Evolutionary conservation across 495 filamentous ascomycete species (phyloP).

Genomic region (Oidiodendron maius): DNA sequence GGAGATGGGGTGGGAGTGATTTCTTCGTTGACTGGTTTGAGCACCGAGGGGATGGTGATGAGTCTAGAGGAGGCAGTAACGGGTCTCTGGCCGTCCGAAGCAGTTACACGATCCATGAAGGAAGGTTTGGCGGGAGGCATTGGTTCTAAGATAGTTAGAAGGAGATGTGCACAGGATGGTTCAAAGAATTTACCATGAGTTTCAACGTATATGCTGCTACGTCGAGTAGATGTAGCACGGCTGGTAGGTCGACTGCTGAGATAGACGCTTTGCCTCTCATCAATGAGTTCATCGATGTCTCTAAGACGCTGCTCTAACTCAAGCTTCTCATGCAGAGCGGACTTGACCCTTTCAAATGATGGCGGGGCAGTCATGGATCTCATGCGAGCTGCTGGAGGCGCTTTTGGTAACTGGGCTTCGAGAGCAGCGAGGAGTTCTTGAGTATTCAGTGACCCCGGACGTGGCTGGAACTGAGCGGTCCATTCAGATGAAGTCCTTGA

Average conservation of each 20-base stretch:
- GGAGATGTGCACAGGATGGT: not conserved
- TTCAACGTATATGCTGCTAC: constrained; percentile 16
- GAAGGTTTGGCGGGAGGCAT: constrained; percentile 15
- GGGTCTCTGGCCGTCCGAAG: constrained; percentile 11
- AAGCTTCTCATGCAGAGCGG: constrained; percentile 44
- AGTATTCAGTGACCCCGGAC: constrained; percentile 14
- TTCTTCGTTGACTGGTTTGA: constrained; percentile 18
- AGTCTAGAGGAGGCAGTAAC: constrained; percentile 17
- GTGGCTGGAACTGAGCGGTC: constrained; percentile 14
- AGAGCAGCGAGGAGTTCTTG: constrained; percentile 15
- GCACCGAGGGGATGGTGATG: constrained; percentile 19
- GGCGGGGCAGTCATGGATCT: constrained; percentile 18
- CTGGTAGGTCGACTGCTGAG: constrained; percentile 33
- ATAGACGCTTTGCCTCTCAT: constrained; percentile 44
- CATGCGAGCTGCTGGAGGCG: constrained; percentile 16
- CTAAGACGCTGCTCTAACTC: constrained; percentile 34
- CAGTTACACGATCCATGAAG: constrained; percentile 9
- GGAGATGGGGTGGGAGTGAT: constrained; percentile 13
- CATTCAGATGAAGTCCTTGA: constrained; percentile 16
- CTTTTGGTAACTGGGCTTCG: constrained; percentile 14
- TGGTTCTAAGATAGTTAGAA: constrained; percentile 16
- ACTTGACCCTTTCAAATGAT: constrained; percentile 40
- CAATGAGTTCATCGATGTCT: constrained; percentile 45
- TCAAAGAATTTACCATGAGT: constrained; percentile 14
- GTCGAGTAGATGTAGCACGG: constrained; percentile 9